phyloP scores from a whole-genome alignment of 768 basidiomycete genomes.

The Tubosaeta sp. region DNA sequence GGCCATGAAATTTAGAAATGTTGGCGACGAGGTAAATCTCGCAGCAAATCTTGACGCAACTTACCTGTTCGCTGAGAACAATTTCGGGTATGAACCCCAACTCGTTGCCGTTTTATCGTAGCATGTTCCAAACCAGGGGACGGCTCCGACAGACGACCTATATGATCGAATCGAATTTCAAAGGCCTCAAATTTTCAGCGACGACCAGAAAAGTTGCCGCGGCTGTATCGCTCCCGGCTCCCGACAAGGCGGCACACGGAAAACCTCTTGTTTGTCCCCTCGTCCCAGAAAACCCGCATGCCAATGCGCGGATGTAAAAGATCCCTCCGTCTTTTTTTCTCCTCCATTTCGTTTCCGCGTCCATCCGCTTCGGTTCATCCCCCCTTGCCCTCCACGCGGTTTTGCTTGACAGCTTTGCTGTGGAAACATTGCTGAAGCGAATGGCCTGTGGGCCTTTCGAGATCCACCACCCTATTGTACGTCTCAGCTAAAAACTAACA shows the following conservation, averaged over 20 bases:
- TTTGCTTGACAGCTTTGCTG: constrained; percentile 1
- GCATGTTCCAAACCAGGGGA: background rate
- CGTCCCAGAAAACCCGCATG: constrained; percentile 17
- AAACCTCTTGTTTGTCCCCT: constrained; percentile 18
- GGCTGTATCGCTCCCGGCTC: constrained; percentile 22
- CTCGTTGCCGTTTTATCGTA: background rate
- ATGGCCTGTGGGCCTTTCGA: constrained; percentile 19
- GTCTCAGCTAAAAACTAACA: constrained; percentile 12
- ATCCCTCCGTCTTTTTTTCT: constrained; percentile 15
- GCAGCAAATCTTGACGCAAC: background rate
- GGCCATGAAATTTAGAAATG: constrained; percentile 8
- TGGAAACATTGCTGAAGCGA: constrained; percentile 8
- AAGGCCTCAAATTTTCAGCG: constrained; percentile 23
- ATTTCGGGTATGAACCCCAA: too few species aligned
- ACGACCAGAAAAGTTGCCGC: constrained; percentile 14
- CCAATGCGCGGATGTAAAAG: constrained; percentile 31
- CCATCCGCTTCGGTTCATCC: constrained; percentile 14
- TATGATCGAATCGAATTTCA: constrained; percentile 23
- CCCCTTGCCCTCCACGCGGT: constrained; percentile 4
- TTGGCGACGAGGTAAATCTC: constrained; percentile 4
- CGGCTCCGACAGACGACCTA: constrained; percentile 2
- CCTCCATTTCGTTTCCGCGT: constrained; percentile 25
- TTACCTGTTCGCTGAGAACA: background rate
- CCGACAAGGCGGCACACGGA: constrained; percentile 17
- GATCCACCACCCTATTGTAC: constrained; percentile 15